Percentiles rank a stretch among this genome's conserved stretches.
phyloP scores from a whole-genome alignment of 2,329 filamentous ascomycete species.

The Diaporthe sp. region DNA sequence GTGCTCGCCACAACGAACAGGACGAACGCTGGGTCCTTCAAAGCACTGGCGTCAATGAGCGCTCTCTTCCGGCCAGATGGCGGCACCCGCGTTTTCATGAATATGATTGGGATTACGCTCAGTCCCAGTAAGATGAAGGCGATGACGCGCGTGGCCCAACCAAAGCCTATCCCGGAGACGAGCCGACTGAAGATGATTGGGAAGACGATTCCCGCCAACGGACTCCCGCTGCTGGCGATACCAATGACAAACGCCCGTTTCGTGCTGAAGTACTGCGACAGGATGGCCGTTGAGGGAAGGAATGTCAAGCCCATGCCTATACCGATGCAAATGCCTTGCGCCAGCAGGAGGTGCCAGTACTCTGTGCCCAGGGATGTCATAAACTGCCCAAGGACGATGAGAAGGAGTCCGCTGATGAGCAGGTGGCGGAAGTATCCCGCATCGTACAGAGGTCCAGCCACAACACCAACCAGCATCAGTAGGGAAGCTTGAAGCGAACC shows the following conservation, averaged over 20 bases:
- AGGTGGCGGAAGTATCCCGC: constrained; percentile 57
- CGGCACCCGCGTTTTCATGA: constrained; percentile 56
- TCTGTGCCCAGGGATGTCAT: constrained; percentile 59
- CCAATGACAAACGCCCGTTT: constrained; percentile 52
- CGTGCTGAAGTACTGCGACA: constrained; percentile 57
- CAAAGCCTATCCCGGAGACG: constrained; percentile 52
- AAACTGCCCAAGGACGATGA: constrained; percentile 58
- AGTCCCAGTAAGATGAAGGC: constrained; percentile 64
- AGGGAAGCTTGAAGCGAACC: constrained; percentile 59
- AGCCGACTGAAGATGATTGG: constrained; percentile 58
- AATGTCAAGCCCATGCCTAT: constrained; percentile 54
- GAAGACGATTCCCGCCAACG: constrained; percentile 60
- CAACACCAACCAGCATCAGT: constrained; percentile 56
- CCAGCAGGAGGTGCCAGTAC: constrained; percentile 60
- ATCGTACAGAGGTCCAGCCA: constrained; percentile 59
- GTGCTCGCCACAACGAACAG: constrained; percentile 54
- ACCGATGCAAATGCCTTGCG: constrained; percentile 57
- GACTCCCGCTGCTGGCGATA: constrained; percentile 50
- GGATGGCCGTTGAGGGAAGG: constrained; percentile 53
- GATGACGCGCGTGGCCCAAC: constrained; percentile 60
- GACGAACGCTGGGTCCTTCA: constrained; percentile 56
- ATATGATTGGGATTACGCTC: constrained; percentile 53
- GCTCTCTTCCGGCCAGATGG: constrained; percentile 48
- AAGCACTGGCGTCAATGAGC: constrained; percentile 54
- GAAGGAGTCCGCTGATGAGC: constrained; percentile 52